Conservation (phyloP, 2,329 filamentous ascomycete species). For the Cladosporium sp. region DNA sequence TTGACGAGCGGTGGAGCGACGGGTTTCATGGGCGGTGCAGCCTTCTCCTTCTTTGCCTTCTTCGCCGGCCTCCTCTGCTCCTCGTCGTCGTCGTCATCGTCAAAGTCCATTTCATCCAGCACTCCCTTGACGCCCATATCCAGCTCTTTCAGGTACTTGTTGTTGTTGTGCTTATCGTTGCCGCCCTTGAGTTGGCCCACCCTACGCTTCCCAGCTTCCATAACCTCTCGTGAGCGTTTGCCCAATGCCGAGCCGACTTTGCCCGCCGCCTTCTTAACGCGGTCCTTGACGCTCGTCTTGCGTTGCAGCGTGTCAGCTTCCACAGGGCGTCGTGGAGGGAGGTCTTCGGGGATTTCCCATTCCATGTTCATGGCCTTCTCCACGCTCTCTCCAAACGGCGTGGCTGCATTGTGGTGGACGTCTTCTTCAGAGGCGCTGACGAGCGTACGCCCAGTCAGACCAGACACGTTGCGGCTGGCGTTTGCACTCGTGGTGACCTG, state of each 20-base stretch:
- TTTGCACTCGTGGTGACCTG: constrained; percentile 19
- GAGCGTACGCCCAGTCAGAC: constrained; percentile 32
- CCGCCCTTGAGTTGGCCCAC: constrained; percentile 21
- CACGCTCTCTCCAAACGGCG: constrained; percentile 29
- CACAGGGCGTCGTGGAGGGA: constrained; percentile 3
- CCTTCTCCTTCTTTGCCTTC: constrained; percentile 23
- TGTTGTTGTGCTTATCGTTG: constrained; percentile 21
- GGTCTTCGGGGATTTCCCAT: constrained; percentile 18
- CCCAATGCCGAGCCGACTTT: constrained; percentile 30
- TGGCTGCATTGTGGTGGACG: neutral
- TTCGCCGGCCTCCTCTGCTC: constrained; percentile 23
- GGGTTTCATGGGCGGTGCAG: constrained; percentile 19
- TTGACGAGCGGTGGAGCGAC: constrained; percentile 23
- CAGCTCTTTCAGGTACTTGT: constrained; percentile 28
- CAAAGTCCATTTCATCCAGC: constrained; percentile 31
- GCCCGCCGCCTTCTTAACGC: constrained; percentile 26
- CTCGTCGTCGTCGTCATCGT: constrained; percentile 18
- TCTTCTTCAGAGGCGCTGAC: constrained; percentile 21
- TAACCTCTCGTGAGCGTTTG: constrained; percentile 33
- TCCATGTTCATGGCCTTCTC: constrained; percentile 46
- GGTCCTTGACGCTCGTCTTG: constrained; percentile 27
- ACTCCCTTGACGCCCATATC: constrained; percentile 29
- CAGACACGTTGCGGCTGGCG: constrained; percentile 43
- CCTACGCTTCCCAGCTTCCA: constrained; percentile 36
- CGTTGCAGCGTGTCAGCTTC: constrained; percentile 16